These are phyloP conservation scores for Nothophytophthora sp. DNA, from an alignment of 352 stramenopile genomes.

Conservation along the genomic window DNA sequence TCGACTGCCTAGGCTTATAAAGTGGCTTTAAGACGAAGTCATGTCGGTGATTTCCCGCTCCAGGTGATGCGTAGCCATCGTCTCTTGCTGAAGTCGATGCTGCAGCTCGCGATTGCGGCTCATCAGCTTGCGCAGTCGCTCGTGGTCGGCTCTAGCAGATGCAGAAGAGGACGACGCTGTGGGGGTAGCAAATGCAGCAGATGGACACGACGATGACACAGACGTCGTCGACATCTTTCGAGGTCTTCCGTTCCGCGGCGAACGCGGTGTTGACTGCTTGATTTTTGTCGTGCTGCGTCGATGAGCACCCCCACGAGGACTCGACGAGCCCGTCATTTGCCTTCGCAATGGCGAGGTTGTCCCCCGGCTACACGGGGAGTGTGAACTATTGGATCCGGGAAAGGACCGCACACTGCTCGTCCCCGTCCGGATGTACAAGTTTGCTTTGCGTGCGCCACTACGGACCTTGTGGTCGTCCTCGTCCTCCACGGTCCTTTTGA, in stretches of 20 bases:
- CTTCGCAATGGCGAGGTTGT: constrained; percentile 12
- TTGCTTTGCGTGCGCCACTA: constrained; percentile 2
- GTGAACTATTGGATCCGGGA: neutral
- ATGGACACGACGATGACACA: constrained; percentile 30
- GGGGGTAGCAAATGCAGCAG: neutral
- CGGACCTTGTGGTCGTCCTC: constrained; percentile 10
- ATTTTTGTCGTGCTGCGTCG: constrained; percentile 5
- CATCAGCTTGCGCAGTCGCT: constrained; percentile 72
- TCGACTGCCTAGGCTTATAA: neutral
- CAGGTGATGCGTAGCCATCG: constrained; percentile 63
- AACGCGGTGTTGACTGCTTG: constrained; percentile 1
- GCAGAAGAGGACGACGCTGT: constrained; percentile 25
- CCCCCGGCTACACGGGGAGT: neutral
- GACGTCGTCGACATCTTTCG: constrained; percentile 40
- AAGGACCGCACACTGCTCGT: neutral
- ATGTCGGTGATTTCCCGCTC: constrained; percentile 77
- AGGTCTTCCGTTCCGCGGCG: constrained; percentile 2
- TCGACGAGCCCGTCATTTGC: neutral
- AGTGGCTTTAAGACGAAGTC: constrained; percentile 21
- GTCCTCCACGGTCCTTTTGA: neutral
- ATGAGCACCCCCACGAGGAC: constrained; percentile 4
- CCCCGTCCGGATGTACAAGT: neutral
- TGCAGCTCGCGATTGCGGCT: constrained; percentile 79
- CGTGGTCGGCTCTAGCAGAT: constrained; percentile 46
- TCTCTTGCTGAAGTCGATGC: constrained; percentile 72